Evolutionary conservation across 306 rosid genomes (phyloP), one percentile per base, ranked within the genome.

Genomic region (Prosopis cineraria): DNA sequence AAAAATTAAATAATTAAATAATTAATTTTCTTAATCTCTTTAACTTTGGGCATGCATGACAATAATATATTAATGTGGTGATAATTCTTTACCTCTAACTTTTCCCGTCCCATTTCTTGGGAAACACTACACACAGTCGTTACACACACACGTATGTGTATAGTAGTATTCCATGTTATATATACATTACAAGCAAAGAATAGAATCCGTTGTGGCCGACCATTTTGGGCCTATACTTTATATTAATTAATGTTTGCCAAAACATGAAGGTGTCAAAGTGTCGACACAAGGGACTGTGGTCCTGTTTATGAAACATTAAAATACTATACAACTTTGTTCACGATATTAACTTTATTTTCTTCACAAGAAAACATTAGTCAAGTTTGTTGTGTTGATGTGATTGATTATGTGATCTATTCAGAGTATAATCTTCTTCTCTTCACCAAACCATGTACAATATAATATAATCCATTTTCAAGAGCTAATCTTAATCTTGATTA

Each of bases 261-360:
- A 12, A 43, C 2, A 39, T 24, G 8, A 20, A 65, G 70, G 72
- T 67, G 52, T 39, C 72, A 40, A 4, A 39, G 1, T 39, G n/a
- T 67, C 34, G n/a, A 4, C 45, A n/a, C 5, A 40, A 2, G 68
- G 71, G 43, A 30, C 47, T 37, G 33, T 39, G 72, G 30, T 66
- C 82, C 73, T 29, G 53, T 72, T 76, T 72, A 72, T 59, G 65
- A 77, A 48, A 25, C 68, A 70, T 53, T 76, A 72, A 66, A 80
- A 73, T 69, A 77, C 13, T 24, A n/a, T 10, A 31, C 3, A 76
- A 52, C 11, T 30, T 2, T 62, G 62, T 58, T n/a, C 36, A 12
- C 8, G 29, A 20, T 20, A 53, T 53, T 22, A 0, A 53, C 29
- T 7, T 53, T 0, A 9, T 20, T 53, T 52, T 20, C 0, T 20